phyloP scores from a whole-genome alignment of 768 basidiomycete species.

The Leccinum rimulosum region DNA sequence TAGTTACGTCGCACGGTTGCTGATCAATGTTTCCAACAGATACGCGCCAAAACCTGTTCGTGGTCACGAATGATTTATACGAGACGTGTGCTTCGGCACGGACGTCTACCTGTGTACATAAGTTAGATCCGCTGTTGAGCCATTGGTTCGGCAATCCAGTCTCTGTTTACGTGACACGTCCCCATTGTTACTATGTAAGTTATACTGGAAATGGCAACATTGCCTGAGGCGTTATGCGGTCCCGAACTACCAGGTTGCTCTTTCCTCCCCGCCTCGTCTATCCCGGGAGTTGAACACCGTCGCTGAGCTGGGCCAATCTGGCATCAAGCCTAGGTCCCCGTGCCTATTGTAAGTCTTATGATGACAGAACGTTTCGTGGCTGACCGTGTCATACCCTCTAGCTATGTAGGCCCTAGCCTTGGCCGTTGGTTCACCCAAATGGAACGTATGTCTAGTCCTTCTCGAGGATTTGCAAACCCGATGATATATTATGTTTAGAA shows the following conservation, averaged over 20 bases:
- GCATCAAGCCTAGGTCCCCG: constrained; percentile 25
- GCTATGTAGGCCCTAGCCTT: constrained; percentile 18
- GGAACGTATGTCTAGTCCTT: constrained; percentile 20
- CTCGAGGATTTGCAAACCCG: too few relatives aligned
- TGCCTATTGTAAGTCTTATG: constrained; percentile 29
- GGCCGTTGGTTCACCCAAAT: constrained; percentile 28
- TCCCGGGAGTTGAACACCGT: constrained; percentile 19
- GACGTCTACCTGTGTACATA: background rate
- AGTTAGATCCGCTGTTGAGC: background rate
- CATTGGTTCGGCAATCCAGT: background rate
- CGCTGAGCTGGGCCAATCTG: constrained; percentile 26
- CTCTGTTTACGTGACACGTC: too few relatives aligned
- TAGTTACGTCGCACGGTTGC: background rate
- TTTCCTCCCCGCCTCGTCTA: background rate
- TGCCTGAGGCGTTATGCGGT: too few relatives aligned
- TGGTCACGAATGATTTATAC: constrained; percentile 8
- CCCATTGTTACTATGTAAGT: too few relatives aligned
- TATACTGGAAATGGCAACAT: too few relatives aligned
- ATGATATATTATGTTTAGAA: too few relatives aligned
- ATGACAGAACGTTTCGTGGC: background rate
- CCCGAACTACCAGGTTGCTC: too few relatives aligned
- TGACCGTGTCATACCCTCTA: background rate
- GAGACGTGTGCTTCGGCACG: background rate
- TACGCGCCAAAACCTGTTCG: constrained; percentile 22
- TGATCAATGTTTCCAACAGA: constrained; percentile 2